A percentile compares a stretch with the other conserved stretches of the same genome.
Evolutionary conservation across 2,329 filamentous ascomycete genomes (phyloP).

Genomic region (Esteya vermicola): DNA sequence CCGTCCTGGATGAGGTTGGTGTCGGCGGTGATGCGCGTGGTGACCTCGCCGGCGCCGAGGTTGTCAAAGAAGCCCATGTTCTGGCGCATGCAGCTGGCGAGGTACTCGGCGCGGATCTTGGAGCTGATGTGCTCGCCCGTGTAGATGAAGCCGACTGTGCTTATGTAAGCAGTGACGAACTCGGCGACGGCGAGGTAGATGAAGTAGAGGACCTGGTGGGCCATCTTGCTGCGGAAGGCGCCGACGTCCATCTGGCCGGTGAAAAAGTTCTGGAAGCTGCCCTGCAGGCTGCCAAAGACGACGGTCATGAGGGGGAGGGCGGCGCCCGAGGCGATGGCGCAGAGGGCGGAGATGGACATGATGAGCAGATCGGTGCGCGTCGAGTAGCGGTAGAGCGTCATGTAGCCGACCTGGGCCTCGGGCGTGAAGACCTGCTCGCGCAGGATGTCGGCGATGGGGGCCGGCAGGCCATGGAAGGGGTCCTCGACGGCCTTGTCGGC

Average conservation of each 20-base stretch:
- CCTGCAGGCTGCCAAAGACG: conserved; percentile 64
- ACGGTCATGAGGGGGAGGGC: conserved; percentile 70
- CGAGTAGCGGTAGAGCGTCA: conserved; percentile 56
- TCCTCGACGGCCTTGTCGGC: conserved; percentile 18
- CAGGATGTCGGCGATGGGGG: conserved; percentile 52
- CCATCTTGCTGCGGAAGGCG: conserved; percentile 46
- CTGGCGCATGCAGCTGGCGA: conserved; percentile 70
- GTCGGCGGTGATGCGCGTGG: conserved; percentile 85
- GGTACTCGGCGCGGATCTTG: conserved; percentile 70
- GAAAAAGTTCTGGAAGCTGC: conserved; percentile 54
- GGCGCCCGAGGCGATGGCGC: conserved; percentile 50
- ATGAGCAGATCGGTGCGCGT: conserved; percentile 50
- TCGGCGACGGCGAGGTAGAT: conserved; percentile 72
- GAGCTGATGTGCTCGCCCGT: conserved; percentile 65
- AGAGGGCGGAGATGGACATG: conserved; percentile 44
- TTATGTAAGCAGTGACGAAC: conserved; percentile 63
- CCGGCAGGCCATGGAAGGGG: conserved; percentile 46
- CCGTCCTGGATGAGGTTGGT: conserved; percentile 89
- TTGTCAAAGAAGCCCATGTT: conserved; percentile 93
- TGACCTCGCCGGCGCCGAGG: conserved; percentile 82
- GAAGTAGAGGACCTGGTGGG: conserved; percentile 62
- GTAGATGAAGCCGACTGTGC: conserved; percentile 83
- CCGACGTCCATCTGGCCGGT: conserved; percentile 28
- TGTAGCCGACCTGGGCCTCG: conserved; percentile 47
- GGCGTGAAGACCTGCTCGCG: conserved; percentile 54